phyloP scores from a whole-genome alignment of 345 rosid genomes.

The Lepidium sativum region DNA sequence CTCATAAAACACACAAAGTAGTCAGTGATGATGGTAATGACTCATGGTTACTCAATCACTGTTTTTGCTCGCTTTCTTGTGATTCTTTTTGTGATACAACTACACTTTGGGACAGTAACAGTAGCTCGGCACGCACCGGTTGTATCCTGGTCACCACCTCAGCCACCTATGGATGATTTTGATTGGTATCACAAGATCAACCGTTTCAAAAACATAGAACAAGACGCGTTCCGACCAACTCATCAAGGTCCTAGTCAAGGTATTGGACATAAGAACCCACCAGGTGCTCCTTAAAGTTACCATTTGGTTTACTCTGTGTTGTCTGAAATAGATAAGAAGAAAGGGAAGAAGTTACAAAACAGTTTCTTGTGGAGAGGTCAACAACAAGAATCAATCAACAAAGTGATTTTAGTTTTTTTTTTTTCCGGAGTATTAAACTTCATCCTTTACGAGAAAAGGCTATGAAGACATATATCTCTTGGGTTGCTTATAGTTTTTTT shows the following conservation, averaged over 20 bases:
- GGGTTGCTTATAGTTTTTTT: neutral
- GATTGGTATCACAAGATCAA: slow-evolving; percentile 29
- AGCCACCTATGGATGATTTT: slow-evolving; percentile 28
- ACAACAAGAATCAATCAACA: slow-evolving; percentile 3
- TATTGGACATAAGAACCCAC: slow-evolving; percentile 29
- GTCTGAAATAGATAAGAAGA: slow-evolving; percentile 3
- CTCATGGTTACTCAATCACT: neutral
- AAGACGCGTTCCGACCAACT: slow-evolving; percentile 29
- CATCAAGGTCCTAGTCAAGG: slow-evolving; percentile 34
- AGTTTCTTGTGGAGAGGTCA: slow-evolving; percentile 3
- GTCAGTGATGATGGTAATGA: slow-evolving; percentile 19
- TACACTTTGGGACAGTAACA: neutral
- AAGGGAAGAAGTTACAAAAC: neutral
- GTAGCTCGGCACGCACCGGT: slow-evolving; percentile 17
- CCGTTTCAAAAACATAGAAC: slow-evolving; percentile 31
- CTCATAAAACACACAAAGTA: neutral
- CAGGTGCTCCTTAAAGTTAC: slow-evolving; percentile 19
- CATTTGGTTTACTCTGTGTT: slow-evolving; percentile 4
- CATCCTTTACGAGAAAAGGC: neutral
- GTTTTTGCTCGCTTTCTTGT: neutral
- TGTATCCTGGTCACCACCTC: slow-evolving; percentile 25
- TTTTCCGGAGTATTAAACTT: neutral
- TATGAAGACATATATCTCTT: slow-evolving; percentile 1
- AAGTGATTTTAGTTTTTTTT: neutral
- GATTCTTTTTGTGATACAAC: neutral